Conservation (phyloP, 805 yeast genomes). For the Kluyveromyces dobzhanskii region DNA sequence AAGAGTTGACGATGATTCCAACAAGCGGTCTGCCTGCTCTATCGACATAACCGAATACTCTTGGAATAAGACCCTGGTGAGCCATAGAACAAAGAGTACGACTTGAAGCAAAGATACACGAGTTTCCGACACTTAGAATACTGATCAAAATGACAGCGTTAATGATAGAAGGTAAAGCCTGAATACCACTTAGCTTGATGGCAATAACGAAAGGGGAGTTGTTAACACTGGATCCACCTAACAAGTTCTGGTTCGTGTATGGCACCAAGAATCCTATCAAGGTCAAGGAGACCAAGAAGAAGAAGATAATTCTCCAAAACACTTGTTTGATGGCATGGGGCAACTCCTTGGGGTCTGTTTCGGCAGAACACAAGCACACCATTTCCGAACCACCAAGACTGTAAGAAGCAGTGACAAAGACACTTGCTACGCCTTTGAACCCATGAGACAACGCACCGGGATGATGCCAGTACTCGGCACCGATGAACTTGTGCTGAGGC, state of each 20-base stretch:
- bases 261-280: constrained; percentile 53
- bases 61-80: constrained; percentile 44
- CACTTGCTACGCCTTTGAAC: constrained; percentile 58
- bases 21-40: constrained; percentile 46
- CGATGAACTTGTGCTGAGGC: constrained; percentile 37
- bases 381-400: constrained; percentile 69
- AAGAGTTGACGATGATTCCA: constrained; percentile 34
- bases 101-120: constrained; percentile 45
- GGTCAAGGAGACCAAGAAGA: constrained; percentile 47
- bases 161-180: constrained; percentile 46
- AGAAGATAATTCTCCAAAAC: constrained; percentile 47
- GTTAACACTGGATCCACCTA: constrained; percentile 44
- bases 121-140: constrained; percentile 47
- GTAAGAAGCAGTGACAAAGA: constrained; percentile 65
- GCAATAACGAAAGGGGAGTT: constrained; percentile 59
- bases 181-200: constrained; percentile 46
- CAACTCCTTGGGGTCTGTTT: constrained; percentile 50
- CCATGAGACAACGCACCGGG: constrained; percentile 49
- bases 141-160: constrained; percentile 51
- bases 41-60: constrained; percentile 38
- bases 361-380: constrained; percentile 67
- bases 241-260: constrained; percentile 39
- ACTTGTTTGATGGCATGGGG: constrained; percentile 73
- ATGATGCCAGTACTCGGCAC: constrained; percentile 40
- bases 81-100: constrained; percentile 45